Evolutionary conservation across 108 stramenopile species (phyloP).

Genomic region (Skeletonema grethae): DNA sequence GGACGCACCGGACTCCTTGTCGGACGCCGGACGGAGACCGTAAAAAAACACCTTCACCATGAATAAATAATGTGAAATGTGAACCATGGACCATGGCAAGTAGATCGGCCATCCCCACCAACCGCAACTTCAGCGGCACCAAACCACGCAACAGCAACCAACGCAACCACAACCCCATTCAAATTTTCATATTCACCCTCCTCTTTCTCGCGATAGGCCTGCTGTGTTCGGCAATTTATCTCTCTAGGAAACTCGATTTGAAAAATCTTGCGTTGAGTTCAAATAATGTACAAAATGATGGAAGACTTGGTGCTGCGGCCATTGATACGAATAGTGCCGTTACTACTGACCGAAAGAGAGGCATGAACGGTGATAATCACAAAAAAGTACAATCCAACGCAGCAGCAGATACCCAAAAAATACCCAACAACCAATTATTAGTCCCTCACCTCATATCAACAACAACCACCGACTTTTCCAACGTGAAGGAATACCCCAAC

Average conservation of each 20-base stretch:
- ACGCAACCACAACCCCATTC: background rate
- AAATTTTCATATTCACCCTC: background rate
- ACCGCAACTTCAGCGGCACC: slow-evolving; percentile 8
- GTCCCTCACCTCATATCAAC: background rate
- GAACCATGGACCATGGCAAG: too few relatives aligned
- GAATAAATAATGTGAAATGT: too few relatives aligned
- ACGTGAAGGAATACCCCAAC: background rate
- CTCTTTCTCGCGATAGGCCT: background rate
- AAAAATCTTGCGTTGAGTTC: background rate
- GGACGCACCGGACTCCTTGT: too few relatives aligned
- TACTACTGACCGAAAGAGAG: background rate
- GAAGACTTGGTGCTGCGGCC: background rate
- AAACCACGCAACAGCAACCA: background rate
- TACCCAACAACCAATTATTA: background rate
- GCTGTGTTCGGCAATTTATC: background rate
- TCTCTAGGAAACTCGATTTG: background rate
- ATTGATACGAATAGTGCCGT: background rate
- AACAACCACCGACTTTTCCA: background rate
- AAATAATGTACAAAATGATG: too few relatives aligned
- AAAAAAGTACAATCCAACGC: too few relatives aligned
- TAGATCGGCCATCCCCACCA: background rate
- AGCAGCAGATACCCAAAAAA: too few relatives aligned
- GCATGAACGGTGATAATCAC: too few relatives aligned
- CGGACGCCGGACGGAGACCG: too few relatives aligned
- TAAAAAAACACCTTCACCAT: too few relatives aligned